Conservation (phyloP, 164 flowering plant species). For the Liquidambar formosana region DNA sequence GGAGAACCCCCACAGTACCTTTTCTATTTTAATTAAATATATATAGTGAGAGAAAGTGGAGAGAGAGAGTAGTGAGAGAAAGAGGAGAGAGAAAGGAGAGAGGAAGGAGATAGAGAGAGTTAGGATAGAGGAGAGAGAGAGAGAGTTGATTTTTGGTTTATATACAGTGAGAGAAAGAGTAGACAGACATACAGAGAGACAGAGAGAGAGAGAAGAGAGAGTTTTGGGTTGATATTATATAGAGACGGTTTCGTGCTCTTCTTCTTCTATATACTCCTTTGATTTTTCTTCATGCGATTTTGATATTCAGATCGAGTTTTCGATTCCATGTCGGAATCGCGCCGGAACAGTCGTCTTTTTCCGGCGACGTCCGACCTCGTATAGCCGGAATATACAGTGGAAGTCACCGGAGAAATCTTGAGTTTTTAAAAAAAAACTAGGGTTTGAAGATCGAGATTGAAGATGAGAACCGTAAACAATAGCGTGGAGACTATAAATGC, state of each 20-base stretch:
- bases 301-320: neutral
- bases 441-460: neutral
- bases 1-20: no score
- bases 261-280: neutral
- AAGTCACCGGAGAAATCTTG: neutral
- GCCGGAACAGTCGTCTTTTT: neutral
- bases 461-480: slow-evolving; percentile 35
- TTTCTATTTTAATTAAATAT: no score
- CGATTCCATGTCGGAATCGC: neutral
- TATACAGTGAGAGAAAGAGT: neutral
- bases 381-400: neutral
- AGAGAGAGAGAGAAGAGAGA: no score
- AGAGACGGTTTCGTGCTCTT: no score
- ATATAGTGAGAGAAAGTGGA: neutral
- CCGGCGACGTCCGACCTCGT: neutral
- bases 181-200: neutral
- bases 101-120: neutral
- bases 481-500: slow-evolving; percentile 65
- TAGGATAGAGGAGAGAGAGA: neutral
- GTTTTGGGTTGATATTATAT: no score
- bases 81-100: slow-evolving; percentile 1
- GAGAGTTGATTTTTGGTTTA: neutral
- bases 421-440: no score
- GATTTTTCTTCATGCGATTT: neutral
- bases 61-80: no score